These are phyloP conservation scores for Pilatotrama ljubarskyi DNA, from an alignment of 768 basidiomycete genomes.

Conservation along the genomic window DNA sequence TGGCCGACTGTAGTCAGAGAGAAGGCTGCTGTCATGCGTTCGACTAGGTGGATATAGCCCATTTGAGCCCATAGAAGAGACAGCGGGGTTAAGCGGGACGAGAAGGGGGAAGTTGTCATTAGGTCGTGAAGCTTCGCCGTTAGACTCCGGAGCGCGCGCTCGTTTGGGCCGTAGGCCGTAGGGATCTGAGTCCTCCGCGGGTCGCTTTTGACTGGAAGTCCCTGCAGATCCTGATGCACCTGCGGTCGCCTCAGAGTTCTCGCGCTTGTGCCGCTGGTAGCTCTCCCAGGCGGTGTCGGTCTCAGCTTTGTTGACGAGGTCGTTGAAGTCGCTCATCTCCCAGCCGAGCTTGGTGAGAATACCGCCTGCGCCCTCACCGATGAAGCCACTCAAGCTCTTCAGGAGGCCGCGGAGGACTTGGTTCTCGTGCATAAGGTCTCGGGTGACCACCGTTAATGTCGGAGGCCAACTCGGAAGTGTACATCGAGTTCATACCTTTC, in stretches of 20 bases:
- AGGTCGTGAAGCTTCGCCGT: conserved; percentile 35
- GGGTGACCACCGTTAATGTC: conserved; percentile 14
- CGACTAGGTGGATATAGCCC: conserved; percentile 49
- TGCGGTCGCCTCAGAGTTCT: conserved; percentile 33
- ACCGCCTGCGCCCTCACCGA: conserved; percentile 85
- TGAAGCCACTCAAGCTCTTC: conserved; percentile 73
- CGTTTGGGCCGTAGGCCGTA: conserved; percentile 50
- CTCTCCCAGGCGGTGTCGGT: conserved; percentile 94
- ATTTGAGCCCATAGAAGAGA: conserved; percentile 34
- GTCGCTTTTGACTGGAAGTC: conserved; percentile 46
- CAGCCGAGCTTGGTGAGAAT: conserved; percentile 78
- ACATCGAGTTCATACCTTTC: conserved; percentile 49
- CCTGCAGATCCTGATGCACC: conserved; percentile 19
- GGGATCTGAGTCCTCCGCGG: conserved; percentile 46
- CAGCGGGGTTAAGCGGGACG: conserved; percentile 49
- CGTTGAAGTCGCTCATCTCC: conserved; percentile 74
- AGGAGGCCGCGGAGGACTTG: conserved; percentile 79
- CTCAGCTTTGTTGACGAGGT: conserved; percentile 81
- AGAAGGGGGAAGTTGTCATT: conserved; percentile 54
- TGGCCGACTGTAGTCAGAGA: conserved; percentile 60
- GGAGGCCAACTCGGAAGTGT: neutral
- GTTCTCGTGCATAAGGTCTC: conserved; percentile 90
- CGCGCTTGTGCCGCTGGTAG: conserved; percentile 70
- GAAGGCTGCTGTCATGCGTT: conserved; percentile 51
- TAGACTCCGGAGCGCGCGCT: conserved; percentile 34